Conservation (phyloP, 768 basidiomycete species). For the Austroboletus eburneus region DNA sequence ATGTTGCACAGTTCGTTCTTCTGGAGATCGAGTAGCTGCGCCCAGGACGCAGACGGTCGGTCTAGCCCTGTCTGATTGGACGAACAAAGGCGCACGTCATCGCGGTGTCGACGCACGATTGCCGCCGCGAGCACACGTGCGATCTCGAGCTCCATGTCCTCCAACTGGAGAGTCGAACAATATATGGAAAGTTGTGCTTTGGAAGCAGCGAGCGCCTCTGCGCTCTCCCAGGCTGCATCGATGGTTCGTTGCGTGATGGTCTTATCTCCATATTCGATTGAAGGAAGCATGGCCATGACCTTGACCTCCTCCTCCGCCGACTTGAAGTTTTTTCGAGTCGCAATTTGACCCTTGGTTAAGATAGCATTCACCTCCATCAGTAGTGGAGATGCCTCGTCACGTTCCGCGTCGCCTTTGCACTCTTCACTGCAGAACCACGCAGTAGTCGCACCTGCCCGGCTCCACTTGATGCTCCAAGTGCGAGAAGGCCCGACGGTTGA, state of each 20-base stretch:
- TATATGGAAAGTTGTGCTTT: constrained; percentile 21
- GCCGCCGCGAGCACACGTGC: constrained; percentile 52
- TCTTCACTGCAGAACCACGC: constrained; percentile 54
- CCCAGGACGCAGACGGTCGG: constrained; percentile 36
- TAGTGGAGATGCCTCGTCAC: constrained; percentile 30
- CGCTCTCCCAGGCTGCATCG: constrained; percentile 44
- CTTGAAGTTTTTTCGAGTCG: constrained; percentile 28
- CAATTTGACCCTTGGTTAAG: constrained; percentile 33
- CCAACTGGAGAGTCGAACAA: constrained; percentile 32
- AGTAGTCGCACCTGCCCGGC: constrained; percentile 33
- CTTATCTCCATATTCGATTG: constrained; percentile 7
- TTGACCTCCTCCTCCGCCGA: constrained; percentile 19
- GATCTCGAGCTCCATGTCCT: constrained; percentile 56
- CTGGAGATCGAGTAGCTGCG: constrained; percentile 51
- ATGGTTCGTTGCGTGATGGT: constrained; percentile 37
- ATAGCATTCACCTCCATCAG: constrained; percentile 32
- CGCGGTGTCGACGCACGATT: constrained; percentile 40
- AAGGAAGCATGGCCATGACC: constrained; percentile 15
- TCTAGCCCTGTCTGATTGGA: constrained; percentile 2
- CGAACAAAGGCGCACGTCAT: constrained; percentile 10
- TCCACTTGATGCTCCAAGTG: constrained; percentile 43
- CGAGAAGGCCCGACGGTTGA: constrained; percentile 20
- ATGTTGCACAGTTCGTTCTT: constrained; percentile 50
- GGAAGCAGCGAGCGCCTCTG: constrained; percentile 30
- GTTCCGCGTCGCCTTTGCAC: constrained; percentile 46